Evolutionary conservation across 2,329 filamentous ascomycete species (phyloP), one percentile per base, ranked within the genome.

Genomic region (Biscogniauxia marginata): DNA sequence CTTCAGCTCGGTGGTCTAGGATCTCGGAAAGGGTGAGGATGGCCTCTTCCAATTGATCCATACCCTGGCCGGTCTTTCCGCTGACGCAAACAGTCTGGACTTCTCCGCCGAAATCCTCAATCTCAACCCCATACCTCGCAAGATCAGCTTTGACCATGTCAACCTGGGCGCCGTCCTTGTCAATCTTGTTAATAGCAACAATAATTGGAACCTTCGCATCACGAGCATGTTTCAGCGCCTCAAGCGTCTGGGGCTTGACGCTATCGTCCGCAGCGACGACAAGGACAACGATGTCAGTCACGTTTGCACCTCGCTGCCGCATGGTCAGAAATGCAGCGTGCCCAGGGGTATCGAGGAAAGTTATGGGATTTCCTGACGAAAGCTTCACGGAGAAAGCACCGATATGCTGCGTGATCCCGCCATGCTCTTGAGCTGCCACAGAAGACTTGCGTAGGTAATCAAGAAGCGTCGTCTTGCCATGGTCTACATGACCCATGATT

Each of bases 401-500:
- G 63, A 99, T 99, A 69, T 99, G 95, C 72, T 99, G 95, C 0
- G 95, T 99, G 70, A 99, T 99, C 34, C 95, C 95, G 60, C 95
- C 95, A 70, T 97, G 93, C 71, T 99, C 95, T 53, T 89, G 86
- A 5, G 91, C 91, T 45, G 88, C 96, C 46, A 99, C 86, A 6
- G 92, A 97, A 1, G 93, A 95, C 66, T 96, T 96, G 39, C 95
- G 89, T 46, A 99, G 79, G 75, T 88, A 98, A 71, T 99, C 95
- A 8, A 99, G 80, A 45, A 99, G 86, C 0, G 96, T 99, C 0
- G 95, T 99, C 77, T 99, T 99, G 53, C 95, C 95, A 72, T 99
- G 95, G 71, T 99, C 96, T 65, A 99, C 95, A 63, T 99, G 95
- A 2, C 95, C 95, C 96, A 99, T 99, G 68, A 99, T 99, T 0